Percentiles rank a stretch among this genome's conserved stretches.
These are phyloP conservation scores for Thymus mandschuricus DNA, from an alignment of 257 asterid genomes.

Conservation along the genomic window DNA sequence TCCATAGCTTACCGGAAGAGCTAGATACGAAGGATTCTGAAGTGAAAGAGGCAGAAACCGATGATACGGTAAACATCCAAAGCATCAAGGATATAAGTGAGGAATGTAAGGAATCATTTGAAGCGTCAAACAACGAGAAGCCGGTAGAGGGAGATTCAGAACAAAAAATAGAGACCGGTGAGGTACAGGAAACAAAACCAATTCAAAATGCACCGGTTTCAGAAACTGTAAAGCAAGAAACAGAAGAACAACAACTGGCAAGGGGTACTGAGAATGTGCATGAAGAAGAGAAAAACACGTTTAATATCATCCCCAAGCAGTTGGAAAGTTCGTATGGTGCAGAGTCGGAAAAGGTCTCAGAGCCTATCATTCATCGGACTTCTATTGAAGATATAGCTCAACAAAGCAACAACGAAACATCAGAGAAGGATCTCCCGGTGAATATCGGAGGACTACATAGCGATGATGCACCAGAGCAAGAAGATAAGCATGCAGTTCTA, in stretches of 20 bases:
- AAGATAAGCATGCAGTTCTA: conserved; percentile 32
- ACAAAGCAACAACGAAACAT: conserved; percentile 10
- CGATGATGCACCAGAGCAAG: conserved; percentile 13
- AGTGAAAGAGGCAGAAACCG: conserved; percentile 16
- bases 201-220: conserved; percentile 6
- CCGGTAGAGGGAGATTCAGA: conserved; percentile 16
- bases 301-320: neutral
- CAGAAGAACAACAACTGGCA: conserved; percentile 25
- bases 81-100: conserved; percentile 26
- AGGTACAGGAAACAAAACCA: conserved; percentile 20
- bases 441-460: conserved; percentile 6
- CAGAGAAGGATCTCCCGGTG: conserved; percentile 29
- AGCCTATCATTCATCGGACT: conserved; percentile 26
- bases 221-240: conserved; percentile 30
- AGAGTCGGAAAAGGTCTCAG: conserved; percentile 28
- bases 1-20: conserved; percentile 24
- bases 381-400: conserved; percentile 26
- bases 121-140: conserved; percentile 31
- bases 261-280: conserved; percentile 6
- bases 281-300: conserved; percentile 13
- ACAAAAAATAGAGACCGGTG: conserved; percentile 15
- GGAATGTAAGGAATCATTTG: conserved; percentile 29
- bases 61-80: conserved; percentile 22
- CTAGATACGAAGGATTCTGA: conserved; percentile 21
- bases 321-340: conserved; percentile 18